These are phyloP conservation scores for Septoria linicola DNA, from an alignment of 2,329 filamentous ascomycete genomes.

Conservation along the genomic window DNA sequence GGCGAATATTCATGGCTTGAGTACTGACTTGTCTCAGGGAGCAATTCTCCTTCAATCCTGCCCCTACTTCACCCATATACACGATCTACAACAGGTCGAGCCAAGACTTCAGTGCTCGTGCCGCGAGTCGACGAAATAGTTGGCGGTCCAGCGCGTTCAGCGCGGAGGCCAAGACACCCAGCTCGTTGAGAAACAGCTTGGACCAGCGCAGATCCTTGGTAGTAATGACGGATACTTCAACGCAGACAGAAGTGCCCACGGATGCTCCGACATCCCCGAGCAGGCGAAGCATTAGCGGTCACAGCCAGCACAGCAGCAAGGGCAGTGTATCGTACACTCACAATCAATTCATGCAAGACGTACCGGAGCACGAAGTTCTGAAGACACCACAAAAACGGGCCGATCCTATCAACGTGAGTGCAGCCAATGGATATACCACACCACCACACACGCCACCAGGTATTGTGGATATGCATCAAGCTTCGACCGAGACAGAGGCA, in stretches of 20 bases:
- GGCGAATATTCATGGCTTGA: too few relatives aligned
- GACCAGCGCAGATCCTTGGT: constrained; percentile 25
- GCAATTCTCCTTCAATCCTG: constrained; percentile 78
- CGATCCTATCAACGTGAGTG: constrained; percentile 16
- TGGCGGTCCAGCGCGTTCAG: constrained; percentile 46
- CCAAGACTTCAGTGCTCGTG: constrained; percentile 41
- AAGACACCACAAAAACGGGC: constrained; percentile 14
- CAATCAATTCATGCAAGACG: constrained; percentile 28
- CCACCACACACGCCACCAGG: constrained; percentile 36
- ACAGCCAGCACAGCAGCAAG: constrained; percentile 29
- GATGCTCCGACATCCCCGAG: constrained; percentile 23
- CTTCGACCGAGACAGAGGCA: constrained; percentile 32
- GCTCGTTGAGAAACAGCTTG: constrained; percentile 35
- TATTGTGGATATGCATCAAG: constrained; percentile 2
- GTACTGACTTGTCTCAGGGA: too few relatives aligned
- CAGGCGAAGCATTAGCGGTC: constrained; percentile 21
- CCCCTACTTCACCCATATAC: constrained; percentile 69
- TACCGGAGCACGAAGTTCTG: constrained; percentile 34
- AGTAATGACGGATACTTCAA: constrained; percentile 33
- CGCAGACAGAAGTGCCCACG: constrained; percentile 33
- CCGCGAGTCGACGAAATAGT: constrained; percentile 61
- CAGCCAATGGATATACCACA: constrained; percentile 35
- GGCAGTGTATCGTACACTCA: constrained; percentile 24
- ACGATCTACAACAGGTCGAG: constrained; percentile 63
- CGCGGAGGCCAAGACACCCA: constrained; percentile 31